These are phyloP conservation scores for Prunus davidiana DNA, from an alignment of 306 rosid genomes.

Conservation along the genomic window DNA sequence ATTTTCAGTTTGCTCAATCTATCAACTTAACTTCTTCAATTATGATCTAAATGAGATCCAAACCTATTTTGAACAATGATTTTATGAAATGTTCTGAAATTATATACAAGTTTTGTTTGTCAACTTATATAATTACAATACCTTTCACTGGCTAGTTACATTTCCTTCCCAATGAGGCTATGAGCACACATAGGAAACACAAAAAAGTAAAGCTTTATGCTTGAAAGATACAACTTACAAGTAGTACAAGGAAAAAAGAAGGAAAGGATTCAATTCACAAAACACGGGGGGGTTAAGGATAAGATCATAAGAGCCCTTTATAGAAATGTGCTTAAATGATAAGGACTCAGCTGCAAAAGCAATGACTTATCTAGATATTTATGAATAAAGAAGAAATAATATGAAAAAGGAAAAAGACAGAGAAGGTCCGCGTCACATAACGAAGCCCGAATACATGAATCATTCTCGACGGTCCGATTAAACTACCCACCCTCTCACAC, in stretches of 20 bases:
- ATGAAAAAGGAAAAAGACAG: conserved; percentile 9
- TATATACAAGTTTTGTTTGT: background rate
- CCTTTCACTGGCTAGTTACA: background rate
- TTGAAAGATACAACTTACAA: no score
- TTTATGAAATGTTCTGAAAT: background rate
- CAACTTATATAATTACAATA: background rate
- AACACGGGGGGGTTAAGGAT: background rate
- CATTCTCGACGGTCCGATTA: conserved; percentile 38
- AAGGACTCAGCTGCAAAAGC: conserved; percentile 1
- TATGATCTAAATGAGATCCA: background rate
- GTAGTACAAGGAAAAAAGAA: background rate
- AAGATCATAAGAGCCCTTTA: background rate
- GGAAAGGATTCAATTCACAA: background rate
- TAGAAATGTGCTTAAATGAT: background rate
- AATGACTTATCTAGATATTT: conserved; percentile 3
- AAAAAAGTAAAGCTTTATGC: no score
- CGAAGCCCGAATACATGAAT: background rate
- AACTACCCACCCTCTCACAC: background rate
- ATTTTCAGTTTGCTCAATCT: background rate
- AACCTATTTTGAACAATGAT: background rate
- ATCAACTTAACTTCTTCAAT: background rate
- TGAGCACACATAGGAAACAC: no score
- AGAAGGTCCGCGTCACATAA: conserved; percentile 30
- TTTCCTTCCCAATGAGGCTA: no score
- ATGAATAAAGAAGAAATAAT: background rate